These are phyloP conservation scores for Brassica nigra DNA, from an alignment of 345 rosid genomes.

Conservation along the genomic window DNA sequence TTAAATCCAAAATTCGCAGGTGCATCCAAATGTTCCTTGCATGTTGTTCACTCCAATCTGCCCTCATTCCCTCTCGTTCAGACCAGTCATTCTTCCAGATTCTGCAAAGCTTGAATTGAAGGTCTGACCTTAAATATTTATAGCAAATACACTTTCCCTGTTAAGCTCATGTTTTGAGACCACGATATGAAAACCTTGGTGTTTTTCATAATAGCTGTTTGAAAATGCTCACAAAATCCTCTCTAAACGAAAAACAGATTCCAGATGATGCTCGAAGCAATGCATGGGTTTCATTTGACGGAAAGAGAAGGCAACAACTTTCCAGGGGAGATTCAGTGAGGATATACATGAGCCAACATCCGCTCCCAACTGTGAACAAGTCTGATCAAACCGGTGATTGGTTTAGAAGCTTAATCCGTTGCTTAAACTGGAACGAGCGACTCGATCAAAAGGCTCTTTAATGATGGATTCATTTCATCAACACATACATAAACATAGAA, in stretches of 20 bases:
- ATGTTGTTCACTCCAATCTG: conserved; percentile 98
- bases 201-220: background rate
- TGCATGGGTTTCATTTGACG: conserved; percentile 99
- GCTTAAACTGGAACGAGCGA: conserved; percentile 98
- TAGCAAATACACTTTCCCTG: background rate
- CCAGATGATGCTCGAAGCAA: conserved; percentile 93
- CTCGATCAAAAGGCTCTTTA: conserved; percentile 83
- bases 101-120: conserved; percentile 91
- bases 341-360: conserved; percentile 94
- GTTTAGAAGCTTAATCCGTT: conserved; percentile 92
- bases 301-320: conserved; percentile 96
- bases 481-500: conserved; percentile 18
- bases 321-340: conserved; percentile 91
- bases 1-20: conserved; percentile 50
- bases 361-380: conserved; percentile 94
- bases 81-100: conserved; percentile 98
- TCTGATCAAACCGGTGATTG: conserved; percentile 94
- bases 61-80: conserved; percentile 95
- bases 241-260: conserved; percentile 56
- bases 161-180: background rate
- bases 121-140: conserved; percentile 48
- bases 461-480: background rate
- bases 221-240: conserved; percentile 16
- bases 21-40: conserved; percentile 99
- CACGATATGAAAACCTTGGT: background rate